Evolutionary conservation across 2,329 filamentous ascomycete genomes (phyloP).

Genomic region (Fragosphaeria purpurea): DNA sequence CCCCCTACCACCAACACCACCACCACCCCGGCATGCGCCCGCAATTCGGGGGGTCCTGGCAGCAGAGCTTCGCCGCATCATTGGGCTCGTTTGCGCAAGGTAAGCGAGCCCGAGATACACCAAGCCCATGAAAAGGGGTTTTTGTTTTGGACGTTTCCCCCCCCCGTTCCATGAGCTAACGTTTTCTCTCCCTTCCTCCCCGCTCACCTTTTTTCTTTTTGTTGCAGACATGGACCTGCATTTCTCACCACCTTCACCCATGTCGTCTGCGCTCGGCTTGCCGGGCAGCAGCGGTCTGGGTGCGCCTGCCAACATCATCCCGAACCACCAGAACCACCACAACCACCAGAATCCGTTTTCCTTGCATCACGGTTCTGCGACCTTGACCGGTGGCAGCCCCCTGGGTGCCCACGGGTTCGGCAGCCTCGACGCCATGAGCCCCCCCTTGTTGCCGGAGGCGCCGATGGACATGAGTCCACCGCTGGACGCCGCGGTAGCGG

Average conservation of each 20-base stretch:
- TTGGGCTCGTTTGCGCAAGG: conserved; percentile 12
- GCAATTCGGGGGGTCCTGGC: conserved; percentile 15
- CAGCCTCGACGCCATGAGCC: conserved; percentile 12
- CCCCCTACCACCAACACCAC: neutral
- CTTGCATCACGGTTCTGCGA: conserved; percentile 1
- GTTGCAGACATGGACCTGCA: conserved; percentile 12
- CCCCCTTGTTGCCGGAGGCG: conserved; percentile 11
- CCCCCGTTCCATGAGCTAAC: no score
- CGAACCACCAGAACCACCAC: conserved; percentile 7
- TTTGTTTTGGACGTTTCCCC: neutral
- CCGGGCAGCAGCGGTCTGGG: conserved; percentile 5
- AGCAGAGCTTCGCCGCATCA: conserved; percentile 13
- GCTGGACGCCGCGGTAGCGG: neutral
- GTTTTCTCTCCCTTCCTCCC: no score
- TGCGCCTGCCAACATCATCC: conserved; percentile 11
- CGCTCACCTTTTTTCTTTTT: neutral
- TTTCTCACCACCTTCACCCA: conserved; percentile 16
- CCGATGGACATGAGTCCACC: conserved; percentile 13
- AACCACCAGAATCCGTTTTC: conserved; percentile 10
- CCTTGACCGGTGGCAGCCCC: conserved; percentile 5
- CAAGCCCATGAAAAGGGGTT: neutral
- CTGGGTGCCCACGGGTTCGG: neutral
- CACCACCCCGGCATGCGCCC: conserved; percentile 15
- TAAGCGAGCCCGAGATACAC: neutral
- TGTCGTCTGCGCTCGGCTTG: conserved; percentile 7